Percentiles rank a stretch among this genome's conserved stretches.
These are phyloP conservation scores for Candida gorgasii DNA, from an alignment of 805 yeast genomes.

Conservation along the genomic window DNA sequence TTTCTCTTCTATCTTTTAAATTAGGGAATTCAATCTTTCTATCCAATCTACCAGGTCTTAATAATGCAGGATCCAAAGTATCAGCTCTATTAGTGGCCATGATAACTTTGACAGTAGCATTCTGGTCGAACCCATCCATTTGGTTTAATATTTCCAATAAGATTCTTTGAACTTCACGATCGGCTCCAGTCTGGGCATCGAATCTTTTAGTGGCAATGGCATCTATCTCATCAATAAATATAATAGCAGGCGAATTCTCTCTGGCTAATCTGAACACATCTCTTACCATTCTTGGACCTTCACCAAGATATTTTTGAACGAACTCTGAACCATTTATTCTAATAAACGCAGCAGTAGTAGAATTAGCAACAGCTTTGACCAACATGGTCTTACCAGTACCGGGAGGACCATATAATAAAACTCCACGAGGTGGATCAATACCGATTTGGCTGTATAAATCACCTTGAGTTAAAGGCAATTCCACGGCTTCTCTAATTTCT, in stretches of 20 bases:
- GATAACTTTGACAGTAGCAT: conserved; percentile 92
- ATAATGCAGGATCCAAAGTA: conserved; percentile 95
- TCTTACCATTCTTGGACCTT: conserved; percentile 99
- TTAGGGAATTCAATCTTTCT: conserved; percentile 98
- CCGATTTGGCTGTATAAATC: conserved; percentile 97
- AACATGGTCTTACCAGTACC: conserved; percentile 99
- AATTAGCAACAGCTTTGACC: conserved; percentile 97
- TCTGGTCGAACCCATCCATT: conserved; percentile 99
- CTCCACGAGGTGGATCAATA: conserved; percentile 99
- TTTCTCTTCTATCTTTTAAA: conserved; percentile 94
- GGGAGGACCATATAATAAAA: conserved; percentile 96
- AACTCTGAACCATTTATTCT: conserved; percentile 98
- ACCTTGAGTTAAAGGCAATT: conserved; percentile 91
- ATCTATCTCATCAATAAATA: conserved; percentile 97
- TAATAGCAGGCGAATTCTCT: conserved; percentile 95
- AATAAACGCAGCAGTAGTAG: conserved; percentile 92
- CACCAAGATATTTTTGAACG: conserved; percentile 97
- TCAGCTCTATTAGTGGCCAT: conserved; percentile 99
- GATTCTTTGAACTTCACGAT: conserved; percentile 98
- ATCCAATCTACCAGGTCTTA: conserved; percentile 98
- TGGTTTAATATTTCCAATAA: conserved; percentile 93
- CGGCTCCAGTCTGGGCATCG: conserved; percentile 99
- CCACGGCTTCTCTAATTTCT: conserved; percentile 98
- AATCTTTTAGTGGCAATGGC: conserved; percentile 99
- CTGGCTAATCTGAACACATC: conserved; percentile 97